Evolutionary conservation across 2,329 filamentous ascomycete genomes (phyloP), one percentile per base, ranked within the genome.

Genomic region (Trichoderma gracile): DNA sequence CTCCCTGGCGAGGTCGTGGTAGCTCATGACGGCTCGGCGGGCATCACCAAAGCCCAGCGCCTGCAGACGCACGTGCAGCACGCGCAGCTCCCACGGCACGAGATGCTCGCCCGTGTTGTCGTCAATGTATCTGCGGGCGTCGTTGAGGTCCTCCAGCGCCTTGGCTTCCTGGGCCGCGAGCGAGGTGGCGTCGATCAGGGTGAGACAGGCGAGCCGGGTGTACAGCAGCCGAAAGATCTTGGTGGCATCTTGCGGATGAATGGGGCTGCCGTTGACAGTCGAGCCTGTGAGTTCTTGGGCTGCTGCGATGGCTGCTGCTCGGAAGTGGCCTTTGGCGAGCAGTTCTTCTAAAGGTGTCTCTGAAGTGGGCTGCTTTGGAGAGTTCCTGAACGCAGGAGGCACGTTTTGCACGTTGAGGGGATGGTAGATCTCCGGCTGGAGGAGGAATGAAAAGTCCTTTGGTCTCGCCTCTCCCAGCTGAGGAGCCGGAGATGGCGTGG

Each of bases 1-100:
- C 75, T 96, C 92, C 9, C 90, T 79, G 0, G 89, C 93, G 2
- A 98, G 83, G 67, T 97, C 93, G 73, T 97, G 96, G 74, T 96
- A 92, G 50, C 90, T 91, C 82, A 95, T 94, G 64, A 99, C 89
- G 3, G 91, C 90, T 67, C 93, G 84, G 5, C 94, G 84, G 56
- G 89, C 86, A 76, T 99, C 95, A 4, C 89, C 89, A 68, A 95
- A 96, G 1, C 92, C 92, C 52, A 97, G 84, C 0, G 91, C 92
- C 69, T 96, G 92, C 21, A 98, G 82, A 1, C 93, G 85, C 9
- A 97, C 90, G 7, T 89, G 88, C 17, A 98, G 82, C 3, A 97
- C 84, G 7, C 95, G 86, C 59, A 99, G 82, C 47, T 89, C 85
- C 93, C 95, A 99, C 0, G 94, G 94, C 0, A 94, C 90, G 0